A percentile compares a stretch with the other conserved stretches of the same genome.
phyloP scores from a whole-genome alignment of 208 protist species.

The Naegleria gruberi region DNA sequence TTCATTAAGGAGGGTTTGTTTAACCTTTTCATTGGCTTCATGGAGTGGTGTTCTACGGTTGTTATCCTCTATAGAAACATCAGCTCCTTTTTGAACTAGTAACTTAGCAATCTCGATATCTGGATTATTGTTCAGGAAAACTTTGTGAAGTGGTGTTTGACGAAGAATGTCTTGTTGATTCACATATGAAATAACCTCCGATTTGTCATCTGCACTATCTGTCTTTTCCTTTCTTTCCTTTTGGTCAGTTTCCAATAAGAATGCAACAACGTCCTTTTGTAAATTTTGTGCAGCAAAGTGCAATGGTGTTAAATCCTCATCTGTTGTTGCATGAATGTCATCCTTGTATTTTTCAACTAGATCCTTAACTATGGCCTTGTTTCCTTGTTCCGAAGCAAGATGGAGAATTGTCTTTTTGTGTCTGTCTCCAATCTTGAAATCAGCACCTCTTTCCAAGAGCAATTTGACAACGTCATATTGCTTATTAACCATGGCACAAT shows the following conservation, averaged over 20 bases:
- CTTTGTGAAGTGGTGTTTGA: not conserved
- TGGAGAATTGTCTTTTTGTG: not conserved
- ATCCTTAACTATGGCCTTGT: not conserved
- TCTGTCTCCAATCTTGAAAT: not conserved
- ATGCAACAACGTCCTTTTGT: not conserved
- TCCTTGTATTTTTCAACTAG: not conserved
- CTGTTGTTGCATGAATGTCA: not conserved
- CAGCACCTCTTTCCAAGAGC: conserved; percentile 1
- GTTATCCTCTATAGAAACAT: not conserved
- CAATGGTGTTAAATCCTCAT: not conserved
- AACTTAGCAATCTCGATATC: not conserved
- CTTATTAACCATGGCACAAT: not conserved
- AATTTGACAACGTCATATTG: conserved; percentile 5
- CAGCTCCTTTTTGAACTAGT: not conserved
- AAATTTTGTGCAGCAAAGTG: not conserved
- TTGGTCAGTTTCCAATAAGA: not conserved
- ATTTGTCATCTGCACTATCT: not conserved
- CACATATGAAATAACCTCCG: not conserved
- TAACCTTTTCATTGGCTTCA: not conserved
- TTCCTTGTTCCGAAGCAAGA: conserved; percentile 1
- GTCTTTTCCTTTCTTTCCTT: too few species aligned
- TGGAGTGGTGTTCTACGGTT: not conserved
- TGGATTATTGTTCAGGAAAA: not conserved
- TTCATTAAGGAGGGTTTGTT: not conserved
- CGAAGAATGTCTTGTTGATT: not conserved